phyloP scores from a whole-genome alignment of 2,329 filamentous ascomycete species.

The Xylariaceae sp. region DNA sequence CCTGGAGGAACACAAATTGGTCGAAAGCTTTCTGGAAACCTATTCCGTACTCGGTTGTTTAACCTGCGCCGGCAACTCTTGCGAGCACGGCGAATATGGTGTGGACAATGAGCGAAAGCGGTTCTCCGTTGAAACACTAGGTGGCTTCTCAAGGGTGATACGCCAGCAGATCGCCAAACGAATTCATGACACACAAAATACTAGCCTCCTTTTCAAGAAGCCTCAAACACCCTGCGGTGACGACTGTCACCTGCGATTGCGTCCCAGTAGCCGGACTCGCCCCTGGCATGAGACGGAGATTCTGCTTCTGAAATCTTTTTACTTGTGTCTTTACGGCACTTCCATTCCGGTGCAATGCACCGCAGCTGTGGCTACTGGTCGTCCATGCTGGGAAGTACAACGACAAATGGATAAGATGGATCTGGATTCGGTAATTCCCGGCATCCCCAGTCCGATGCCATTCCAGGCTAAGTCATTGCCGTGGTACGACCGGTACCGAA shows the following conservation, averaged over 20 bases:
- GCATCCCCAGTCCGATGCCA: conserved; percentile 25
- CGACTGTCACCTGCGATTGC: conserved; percentile 40
- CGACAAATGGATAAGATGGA: conserved; percentile 39
- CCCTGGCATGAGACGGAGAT: conserved; percentile 48
- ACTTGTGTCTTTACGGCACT: conserved; percentile 40
- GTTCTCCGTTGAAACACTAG: conserved; percentile 47
- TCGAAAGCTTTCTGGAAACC: conserved; percentile 47
- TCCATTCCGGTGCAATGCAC: conserved; percentile 44
- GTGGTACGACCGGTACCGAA: conserved; percentile 55
- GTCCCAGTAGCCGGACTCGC: conserved; percentile 31
- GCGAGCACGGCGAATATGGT: conserved; percentile 57
- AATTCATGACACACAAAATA: conserved; percentile 9
- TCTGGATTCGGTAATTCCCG: conserved; percentile 34
- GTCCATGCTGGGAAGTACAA: conserved; percentile 49
- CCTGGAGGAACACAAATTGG: conserved; percentile 35
- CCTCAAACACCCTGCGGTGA: conserved; percentile 31
- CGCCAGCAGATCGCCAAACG: conserved; percentile 26
- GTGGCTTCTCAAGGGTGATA: conserved; percentile 34
- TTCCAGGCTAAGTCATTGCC: conserved; percentile 41
- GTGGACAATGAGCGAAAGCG: conserved; percentile 47
- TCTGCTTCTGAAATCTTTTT: conserved; percentile 44
- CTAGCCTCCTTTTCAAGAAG: conserved; percentile 30
- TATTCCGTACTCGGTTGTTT: conserved; percentile 53
- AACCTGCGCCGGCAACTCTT: conserved; percentile 56
- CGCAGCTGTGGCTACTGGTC: conserved; percentile 45